Percentiles rank a stretch among this genome's conserved stretches.
Evolutionary conservation across 2,329 filamentous ascomycete genomes (phyloP).

Genomic region (Aspergillus candidus): DNA sequence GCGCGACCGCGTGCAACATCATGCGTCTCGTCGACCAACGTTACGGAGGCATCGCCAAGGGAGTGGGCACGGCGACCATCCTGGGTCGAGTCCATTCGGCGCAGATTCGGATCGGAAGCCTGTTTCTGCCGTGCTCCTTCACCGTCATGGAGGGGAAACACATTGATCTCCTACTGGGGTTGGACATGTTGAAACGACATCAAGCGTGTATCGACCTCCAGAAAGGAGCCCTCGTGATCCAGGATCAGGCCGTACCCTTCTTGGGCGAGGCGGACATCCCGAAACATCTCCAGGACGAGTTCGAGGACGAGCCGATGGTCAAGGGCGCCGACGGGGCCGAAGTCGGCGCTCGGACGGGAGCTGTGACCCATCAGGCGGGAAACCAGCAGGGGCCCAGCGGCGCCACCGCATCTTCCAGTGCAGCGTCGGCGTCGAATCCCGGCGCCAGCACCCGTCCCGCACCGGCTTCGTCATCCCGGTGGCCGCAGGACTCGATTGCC

Average conservation of each 20-base stretch:
- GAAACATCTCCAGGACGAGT: slow-evolving; percentile 65
- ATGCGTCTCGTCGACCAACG: slow-evolving; percentile 92
- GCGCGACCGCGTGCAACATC: slow-evolving; percentile 86
- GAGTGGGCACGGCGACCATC: slow-evolving; percentile 90
- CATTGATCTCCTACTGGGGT: slow-evolving; percentile 83
- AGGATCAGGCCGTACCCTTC: slow-evolving; percentile 82
- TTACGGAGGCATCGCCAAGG: slow-evolving; percentile 84
- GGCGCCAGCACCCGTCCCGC: slow-evolving; percentile 24
- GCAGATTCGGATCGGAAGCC: slow-evolving; percentile 83
- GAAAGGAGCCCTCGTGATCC: slow-evolving; percentile 79
- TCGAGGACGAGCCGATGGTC: slow-evolving; percentile 74
- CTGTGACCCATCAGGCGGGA: slow-evolving; percentile 40
- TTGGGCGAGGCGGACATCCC: slow-evolving; percentile 90
- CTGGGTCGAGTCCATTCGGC: slow-evolving; percentile 92
- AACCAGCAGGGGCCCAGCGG: slow-evolving; percentile 12
- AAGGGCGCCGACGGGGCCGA: slow-evolving; percentile 81
- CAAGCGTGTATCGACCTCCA: slow-evolving; percentile 86
- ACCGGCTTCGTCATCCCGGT: slow-evolving; percentile 25
- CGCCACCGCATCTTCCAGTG: slow-evolving; percentile 12
- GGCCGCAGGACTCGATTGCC: slow-evolving; percentile 62
- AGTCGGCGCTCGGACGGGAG: slow-evolving; percentile 77
- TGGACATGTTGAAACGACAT: slow-evolving; percentile 96
- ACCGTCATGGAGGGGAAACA: slow-evolving; percentile 99
- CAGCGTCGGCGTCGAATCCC: slow-evolving; percentile 16
- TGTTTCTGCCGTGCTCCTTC: slow-evolving; percentile 88